These are phyloP conservation scores for Trichophyton mentagrophytes DNA, from an alignment of 2,329 filamentous ascomycete genomes.

Conservation along the genomic window DNA sequence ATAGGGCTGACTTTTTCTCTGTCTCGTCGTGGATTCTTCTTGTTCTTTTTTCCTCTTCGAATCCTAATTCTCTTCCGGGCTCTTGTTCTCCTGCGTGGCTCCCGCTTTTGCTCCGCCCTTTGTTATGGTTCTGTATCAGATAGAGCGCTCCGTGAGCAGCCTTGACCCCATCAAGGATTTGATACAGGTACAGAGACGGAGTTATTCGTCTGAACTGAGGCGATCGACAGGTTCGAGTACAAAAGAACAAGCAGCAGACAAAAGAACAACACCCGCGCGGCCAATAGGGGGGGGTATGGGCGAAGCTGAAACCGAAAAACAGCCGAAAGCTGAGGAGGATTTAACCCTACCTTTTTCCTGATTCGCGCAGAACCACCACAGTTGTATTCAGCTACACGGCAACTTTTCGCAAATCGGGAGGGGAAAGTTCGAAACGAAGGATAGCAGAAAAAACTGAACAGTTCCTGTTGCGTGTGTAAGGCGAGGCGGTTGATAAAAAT, in stretches of 20 bases:
- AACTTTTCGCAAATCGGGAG: background rate
- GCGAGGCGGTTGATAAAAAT: background rate
- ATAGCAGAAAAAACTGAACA: background rate
- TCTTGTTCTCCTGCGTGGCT: conserved; percentile 1
- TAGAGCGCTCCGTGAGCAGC: background rate
- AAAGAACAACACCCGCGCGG: background rate
- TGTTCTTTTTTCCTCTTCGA: background rate
- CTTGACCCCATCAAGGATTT: background rate
- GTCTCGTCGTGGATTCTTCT: background rate
- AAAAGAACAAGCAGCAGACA: background rate
- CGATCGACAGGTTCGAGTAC: conserved; percentile 1
- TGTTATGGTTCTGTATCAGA: background rate
- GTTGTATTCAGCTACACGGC: background rate
- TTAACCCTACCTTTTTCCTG: conserved; percentile 1
- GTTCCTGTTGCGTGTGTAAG: background rate
- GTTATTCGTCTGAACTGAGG: background rate
- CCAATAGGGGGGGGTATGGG: background rate
- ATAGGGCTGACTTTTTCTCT: conserved; percentile 3
- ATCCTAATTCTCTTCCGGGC: background rate
- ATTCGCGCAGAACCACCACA: background rate
- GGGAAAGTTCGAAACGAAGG: background rate
- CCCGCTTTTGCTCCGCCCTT: background rate
- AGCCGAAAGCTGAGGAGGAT: conserved; percentile 4
- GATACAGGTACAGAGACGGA: background rate
- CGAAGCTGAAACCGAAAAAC: conserved; percentile 1